Evolutionary conservation across 2,329 filamentous ascomycete genomes (phyloP), one percentile per base, ranked within the genome.

Genomic region (Claviceps purpurea): DNA sequence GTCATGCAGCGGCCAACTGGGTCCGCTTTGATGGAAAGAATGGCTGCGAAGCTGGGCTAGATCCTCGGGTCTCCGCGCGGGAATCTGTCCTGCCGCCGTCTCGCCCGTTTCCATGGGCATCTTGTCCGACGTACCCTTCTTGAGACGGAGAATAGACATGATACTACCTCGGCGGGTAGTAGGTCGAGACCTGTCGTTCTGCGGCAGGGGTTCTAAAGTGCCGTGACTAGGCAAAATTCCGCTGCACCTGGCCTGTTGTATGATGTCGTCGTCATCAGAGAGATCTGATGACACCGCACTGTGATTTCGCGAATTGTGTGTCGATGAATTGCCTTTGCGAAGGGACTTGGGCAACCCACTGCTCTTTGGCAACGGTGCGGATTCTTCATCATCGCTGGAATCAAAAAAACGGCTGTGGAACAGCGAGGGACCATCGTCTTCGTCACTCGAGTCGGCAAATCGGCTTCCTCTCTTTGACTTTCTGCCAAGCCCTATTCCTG

Each of bases 361-460:
- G 22, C 56, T 53, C 48, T 59, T 65, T 7, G 57, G 56, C 24
- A 49, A n/a, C 14, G 45, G 44, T 10, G 50, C 39, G 14, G 53
- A 41, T 8, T 56, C 57, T 14, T 59, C 57, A 22, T 59, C 57
- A 18, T 59, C 58, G 20, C 59, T 59, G 50, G 52, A 60, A 48
- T 49, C 55, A 1, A 72, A 79, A 59, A 89, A 85, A 1, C 84
- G 81, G 60, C 79, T 82, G 37, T 62, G 67, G 60, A 77, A 79
- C 56, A 59, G 16, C 55, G 61, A 22, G 54, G 62, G 34, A 58
- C 63, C 39, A 58, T 46, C 68, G 2, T 58, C 55, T 24, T 84
- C 81, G 56, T 82, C 81, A 55, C 85, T 79, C 3, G 82, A 81
- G 64, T 84, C 78, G 4, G 63, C 73, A 55, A 85, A 79, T 0